These are phyloP conservation scores for Psidium guajava DNA, from an alignment of 345 rosid species.

Conservation along the genomic window DNA sequence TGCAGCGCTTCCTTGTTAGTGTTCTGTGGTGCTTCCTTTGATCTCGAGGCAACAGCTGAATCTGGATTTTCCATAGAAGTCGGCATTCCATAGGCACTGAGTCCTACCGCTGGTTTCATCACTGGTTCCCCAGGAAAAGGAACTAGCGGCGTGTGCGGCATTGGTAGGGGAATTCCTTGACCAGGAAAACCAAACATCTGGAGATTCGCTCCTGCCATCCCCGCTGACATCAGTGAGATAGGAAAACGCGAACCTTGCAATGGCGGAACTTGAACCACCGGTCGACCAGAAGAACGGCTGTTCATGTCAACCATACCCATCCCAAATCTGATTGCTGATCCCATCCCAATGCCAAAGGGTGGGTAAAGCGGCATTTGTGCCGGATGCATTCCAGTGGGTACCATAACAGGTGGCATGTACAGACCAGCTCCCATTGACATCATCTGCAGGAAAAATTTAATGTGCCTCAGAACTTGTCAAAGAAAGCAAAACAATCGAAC, in stretches of 20 bases:
- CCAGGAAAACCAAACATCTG: constrained; percentile 28
- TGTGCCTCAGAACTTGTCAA: not conserved
- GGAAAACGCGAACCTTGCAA: constrained; percentile 51
- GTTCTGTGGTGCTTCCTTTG: constrained; percentile 32
- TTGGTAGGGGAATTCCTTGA: constrained; percentile 37
- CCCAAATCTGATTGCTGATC: constrained; percentile 52
- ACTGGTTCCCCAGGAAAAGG: constrained; percentile 28
- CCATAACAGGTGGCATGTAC: constrained; percentile 70
- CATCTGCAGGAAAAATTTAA: constrained; percentile 30
- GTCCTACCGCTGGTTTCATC: constrained; percentile 22
- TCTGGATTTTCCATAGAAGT: constrained; percentile 21
- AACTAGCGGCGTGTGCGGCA: constrained; percentile 21
- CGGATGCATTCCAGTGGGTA: constrained; percentile 57
- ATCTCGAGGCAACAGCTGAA: constrained; percentile 18
- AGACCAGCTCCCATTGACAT: constrained; percentile 80
- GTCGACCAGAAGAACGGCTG: constrained; percentile 20
- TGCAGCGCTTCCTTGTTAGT: constrained; percentile 21
- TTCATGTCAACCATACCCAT: constrained; percentile 50
- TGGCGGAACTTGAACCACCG: constrained; percentile 33
- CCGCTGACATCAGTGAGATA: constrained; percentile 20
- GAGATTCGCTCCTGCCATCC: constrained; percentile 30
- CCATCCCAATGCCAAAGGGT: constrained; percentile 52
- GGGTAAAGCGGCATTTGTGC: constrained; percentile 44
- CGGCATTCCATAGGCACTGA: constrained; percentile 11
- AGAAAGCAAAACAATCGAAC: not conserved